phyloP scores from a whole-genome alignment of 202 grass and related monocot species.

The Alloteropsis angusta region DNA sequence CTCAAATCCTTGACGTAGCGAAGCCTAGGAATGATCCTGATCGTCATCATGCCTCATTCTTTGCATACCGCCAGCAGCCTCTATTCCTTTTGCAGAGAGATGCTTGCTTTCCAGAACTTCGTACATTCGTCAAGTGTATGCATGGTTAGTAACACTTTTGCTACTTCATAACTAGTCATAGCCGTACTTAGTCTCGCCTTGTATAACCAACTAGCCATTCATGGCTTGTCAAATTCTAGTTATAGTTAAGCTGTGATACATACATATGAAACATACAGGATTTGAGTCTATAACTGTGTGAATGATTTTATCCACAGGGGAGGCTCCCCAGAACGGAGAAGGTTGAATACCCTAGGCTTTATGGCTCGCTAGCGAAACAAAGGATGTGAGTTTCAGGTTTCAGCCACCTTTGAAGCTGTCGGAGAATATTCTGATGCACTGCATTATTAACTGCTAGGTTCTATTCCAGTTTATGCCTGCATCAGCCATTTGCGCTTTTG shows the following conservation, averaged over 20 bases:
- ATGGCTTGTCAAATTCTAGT: neutral
- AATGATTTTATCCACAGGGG: constrained; percentile 18
- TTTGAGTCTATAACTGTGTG: neutral
- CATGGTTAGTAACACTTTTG: constrained; percentile 44
- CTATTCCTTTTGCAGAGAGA: constrained; percentile 42
- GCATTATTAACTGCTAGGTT: neutral
- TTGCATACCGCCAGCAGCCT: constrained; percentile 53
- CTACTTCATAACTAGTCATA: neutral
- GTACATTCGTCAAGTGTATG: constrained; percentile 77
- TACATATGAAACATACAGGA: neutral
- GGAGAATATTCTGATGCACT: neutral
- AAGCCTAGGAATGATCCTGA: constrained; percentile 84
- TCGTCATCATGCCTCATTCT: constrained; percentile 53
- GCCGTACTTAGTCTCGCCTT: neutral
- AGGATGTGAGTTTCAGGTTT: neutral
- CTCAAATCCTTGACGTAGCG: constrained; percentile 50
- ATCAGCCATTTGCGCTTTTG: neutral
- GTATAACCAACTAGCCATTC: neutral
- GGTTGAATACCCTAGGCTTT: neutral
- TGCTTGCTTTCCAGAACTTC: constrained; percentile 39
- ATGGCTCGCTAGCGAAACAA: neutral
- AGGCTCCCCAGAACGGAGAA: constrained; percentile 25
- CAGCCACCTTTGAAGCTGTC: neutral
- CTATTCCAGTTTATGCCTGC: neutral
- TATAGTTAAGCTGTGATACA: neutral